Evolutionary conservation across 139 green algal species (phyloP).

Genomic region (Chlorella sp.): DNA sequence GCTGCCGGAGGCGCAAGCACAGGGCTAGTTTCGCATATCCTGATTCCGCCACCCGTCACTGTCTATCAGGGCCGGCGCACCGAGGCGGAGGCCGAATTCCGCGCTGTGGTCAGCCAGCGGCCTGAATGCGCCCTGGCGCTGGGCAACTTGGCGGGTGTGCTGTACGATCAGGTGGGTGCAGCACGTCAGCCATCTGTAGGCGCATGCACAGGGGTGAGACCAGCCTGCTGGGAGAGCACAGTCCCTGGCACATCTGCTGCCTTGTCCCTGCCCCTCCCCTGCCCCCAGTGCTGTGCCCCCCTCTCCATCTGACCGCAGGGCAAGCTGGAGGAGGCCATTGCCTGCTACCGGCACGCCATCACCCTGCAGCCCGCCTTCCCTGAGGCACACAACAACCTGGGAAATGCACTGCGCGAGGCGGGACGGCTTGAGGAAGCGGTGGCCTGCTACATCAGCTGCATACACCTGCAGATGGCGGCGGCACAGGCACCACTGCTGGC

Average conservation of each 20-base stretch:
- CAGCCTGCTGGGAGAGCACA: too few relatives aligned
- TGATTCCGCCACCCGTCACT: too few relatives aligned
- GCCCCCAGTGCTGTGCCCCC: too few relatives aligned
- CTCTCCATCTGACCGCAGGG: slow-evolving; percentile 36
- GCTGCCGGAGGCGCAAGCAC: too few relatives aligned
- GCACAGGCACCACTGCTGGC: slow-evolving; percentile 30
- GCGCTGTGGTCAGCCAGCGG: slow-evolving; percentile 66
- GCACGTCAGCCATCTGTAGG: too few relatives aligned
- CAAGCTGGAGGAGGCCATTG: slow-evolving; percentile 73
- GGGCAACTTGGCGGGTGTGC: slow-evolving; percentile 74
- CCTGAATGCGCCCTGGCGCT: slow-evolving; percentile 74
- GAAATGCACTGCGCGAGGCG: slow-evolving; percentile 79
- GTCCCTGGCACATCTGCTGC: too few relatives aligned
- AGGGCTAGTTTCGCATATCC: too few relatives aligned
- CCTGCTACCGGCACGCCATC: slow-evolving; percentile 75
- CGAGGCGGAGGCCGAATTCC: slow-evolving; percentile 72
- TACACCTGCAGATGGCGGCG: slow-evolving; percentile 69
- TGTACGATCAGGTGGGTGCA: slow-evolving; percentile 17
- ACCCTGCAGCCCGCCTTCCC: slow-evolving; percentile 75
- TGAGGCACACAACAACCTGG: slow-evolving; percentile 90
- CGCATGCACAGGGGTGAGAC: too few relatives aligned
- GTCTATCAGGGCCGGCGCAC: slow-evolving; percentile 29
- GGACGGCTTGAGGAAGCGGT: slow-evolving; percentile 75
- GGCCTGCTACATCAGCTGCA: slow-evolving; percentile 81
- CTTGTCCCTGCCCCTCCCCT: too few relatives aligned